These are phyloP conservation scores for Vitis rotundifolia DNA, from an alignment of 164 flowering plant species.

Conservation along the genomic window DNA sequence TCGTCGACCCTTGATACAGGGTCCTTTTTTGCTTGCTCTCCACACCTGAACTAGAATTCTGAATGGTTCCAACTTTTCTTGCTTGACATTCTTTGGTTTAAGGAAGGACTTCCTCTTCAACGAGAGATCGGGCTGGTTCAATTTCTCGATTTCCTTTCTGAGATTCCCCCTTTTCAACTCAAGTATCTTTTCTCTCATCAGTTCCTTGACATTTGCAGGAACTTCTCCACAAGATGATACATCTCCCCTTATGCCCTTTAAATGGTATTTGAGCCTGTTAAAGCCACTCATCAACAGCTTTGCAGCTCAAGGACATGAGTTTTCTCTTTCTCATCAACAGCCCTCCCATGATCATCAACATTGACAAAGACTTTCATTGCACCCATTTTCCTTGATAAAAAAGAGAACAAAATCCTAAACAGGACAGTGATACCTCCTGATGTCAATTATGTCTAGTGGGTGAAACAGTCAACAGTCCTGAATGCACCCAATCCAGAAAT, in stretches of 20 bases:
- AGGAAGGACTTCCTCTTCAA: slow-evolving; percentile 16
- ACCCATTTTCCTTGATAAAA: slow-evolving; percentile 17
- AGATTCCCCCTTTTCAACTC: slow-evolving; percentile 17
- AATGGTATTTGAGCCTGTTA: slow-evolving; percentile 49
- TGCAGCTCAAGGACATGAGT: slow-evolving; percentile 18
- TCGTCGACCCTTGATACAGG: neutral
- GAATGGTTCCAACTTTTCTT: slow-evolving; percentile 9
- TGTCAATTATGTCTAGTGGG: no score
- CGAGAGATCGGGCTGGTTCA: slow-evolving; percentile 15
- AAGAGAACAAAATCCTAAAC: no score
- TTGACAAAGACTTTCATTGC: slow-evolving; percentile 11
- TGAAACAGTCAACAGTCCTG: no score
- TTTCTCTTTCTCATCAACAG: slow-evolving; percentile 25
- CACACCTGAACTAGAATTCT: slow-evolving; percentile 5
- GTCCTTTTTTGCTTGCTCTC: slow-evolving; percentile 7
- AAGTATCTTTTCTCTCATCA: slow-evolving; percentile 26
- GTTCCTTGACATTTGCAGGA: slow-evolving; percentile 35
- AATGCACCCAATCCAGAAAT: no score
- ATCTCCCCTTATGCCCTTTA: slow-evolving; percentile 53
- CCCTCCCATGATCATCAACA: slow-evolving; percentile 39
- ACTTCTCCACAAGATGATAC: slow-evolving; percentile 44
- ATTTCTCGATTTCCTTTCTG: slow-evolving; percentile 23
- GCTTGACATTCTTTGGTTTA: slow-evolving; percentile 8
- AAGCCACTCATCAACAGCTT: slow-evolving; percentile 45
- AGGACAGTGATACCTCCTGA: no score